Evolutionary conservation across 306 rosid species (phyloP).

Genomic region (Prunus mume): DNA sequence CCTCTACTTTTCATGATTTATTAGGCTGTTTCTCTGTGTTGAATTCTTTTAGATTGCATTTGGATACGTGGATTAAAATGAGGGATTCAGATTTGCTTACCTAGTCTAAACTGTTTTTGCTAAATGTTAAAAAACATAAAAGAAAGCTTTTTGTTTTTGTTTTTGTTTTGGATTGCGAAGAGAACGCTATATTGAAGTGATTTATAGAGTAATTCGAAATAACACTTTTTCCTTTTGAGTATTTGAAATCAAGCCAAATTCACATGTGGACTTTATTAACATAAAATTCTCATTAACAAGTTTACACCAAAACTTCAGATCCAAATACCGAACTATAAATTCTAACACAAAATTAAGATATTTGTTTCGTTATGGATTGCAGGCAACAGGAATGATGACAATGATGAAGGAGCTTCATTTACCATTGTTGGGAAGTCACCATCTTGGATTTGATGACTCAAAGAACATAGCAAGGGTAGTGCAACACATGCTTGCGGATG

Average conservation of each 20-base stretch:
- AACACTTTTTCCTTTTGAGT: not conserved
- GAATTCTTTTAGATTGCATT: not conserved
- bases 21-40: not conserved
- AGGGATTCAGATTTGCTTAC: not conserved
- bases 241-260: not conserved
- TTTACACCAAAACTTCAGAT: not conserved
- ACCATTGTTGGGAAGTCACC: conserved; percentile 84
- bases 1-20: not conserved
- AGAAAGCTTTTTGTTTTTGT: not conserved
- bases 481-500: conserved; percentile 78
- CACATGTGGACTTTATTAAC: not conserved
- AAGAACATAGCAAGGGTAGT: conserved; percentile 81
- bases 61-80: not conserved
- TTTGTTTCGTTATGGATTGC: conserved; percentile 29
- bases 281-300: not conserved
- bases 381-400: conserved; percentile 92
- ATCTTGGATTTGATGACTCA: conserved; percentile 93
- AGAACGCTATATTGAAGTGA: not conserved
- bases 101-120: not conserved
- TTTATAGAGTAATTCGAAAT: not conserved
- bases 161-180: not conserved
- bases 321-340: not conserved
- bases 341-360: not conserved
- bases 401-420: conserved; percentile 83
- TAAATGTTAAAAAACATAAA: not conserved